Conservation (phyloP, 768 basidiomycete genomes). For the Panellus pusillus region DNA sequence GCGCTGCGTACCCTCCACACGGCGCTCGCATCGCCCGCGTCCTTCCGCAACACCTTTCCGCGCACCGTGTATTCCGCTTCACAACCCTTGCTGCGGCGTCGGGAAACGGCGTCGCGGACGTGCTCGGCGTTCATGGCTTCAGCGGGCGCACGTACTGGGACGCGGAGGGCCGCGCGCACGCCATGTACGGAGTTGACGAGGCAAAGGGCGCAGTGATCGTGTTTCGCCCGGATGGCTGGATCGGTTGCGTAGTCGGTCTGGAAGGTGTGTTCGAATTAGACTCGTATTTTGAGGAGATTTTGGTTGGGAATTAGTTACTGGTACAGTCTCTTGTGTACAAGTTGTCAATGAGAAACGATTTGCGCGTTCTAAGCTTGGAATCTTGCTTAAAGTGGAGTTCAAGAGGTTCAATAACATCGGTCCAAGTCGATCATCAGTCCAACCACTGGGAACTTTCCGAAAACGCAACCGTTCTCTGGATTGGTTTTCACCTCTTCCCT, state of each 20-base stretch:
- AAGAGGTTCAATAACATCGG: no score
- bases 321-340: no score
- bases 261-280: slow-evolving; percentile 10
- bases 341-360: no score
- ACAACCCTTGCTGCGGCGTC: slow-evolving; percentile 16
- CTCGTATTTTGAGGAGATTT: slow-evolving; percentile 14
- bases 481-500: no score
- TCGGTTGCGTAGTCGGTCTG: slow-evolving; percentile 17
- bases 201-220: slow-evolving; percentile 20
- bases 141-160: slow-evolving; percentile 19
- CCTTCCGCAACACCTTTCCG: slow-evolving; percentile 11
- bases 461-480: no score
- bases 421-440: no score
- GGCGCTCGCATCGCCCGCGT: slow-evolving; percentile 2
- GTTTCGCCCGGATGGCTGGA: slow-evolving; percentile 23
- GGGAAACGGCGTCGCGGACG: slow-evolving; percentile 17
- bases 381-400: no score
- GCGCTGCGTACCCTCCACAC: slow-evolving; percentile 2
- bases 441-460: no score
- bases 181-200: slow-evolving; percentile 23
- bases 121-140: slow-evolving; percentile 12
- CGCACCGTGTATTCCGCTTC: slow-evolving; percentile 18
- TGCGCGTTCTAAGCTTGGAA: no score
- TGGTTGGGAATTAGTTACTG: neutral
- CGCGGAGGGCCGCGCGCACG: slow-evolving; percentile 17